Conservation (phyloP, 352 stramenopile genomes). For the Halophytophthora polymorphica region DNA sequence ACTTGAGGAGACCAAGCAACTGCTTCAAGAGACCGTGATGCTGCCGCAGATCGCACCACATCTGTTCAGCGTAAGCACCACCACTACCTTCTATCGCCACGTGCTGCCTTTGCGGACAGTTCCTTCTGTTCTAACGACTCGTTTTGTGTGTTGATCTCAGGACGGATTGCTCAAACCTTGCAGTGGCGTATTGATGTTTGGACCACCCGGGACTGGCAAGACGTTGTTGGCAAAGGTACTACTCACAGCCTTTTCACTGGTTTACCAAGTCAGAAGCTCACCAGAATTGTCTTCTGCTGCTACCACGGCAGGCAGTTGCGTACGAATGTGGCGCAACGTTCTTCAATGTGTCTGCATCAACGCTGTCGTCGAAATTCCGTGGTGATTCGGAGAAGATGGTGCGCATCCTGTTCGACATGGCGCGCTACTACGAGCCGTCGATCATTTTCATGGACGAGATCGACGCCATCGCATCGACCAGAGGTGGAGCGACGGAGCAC, state of each 20-base stretch:
- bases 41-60: conserved; percentile 81
- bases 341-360: conserved; percentile 96
- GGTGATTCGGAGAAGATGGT: conserved; percentile 96
- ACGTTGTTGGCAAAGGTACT: conserved; percentile 80
- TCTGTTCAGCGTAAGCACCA: conserved; percentile 59
- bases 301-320: conserved; percentile 63
- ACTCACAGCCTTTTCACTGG: neutral
- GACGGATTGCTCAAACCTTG: conserved; percentile 77
- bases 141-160: conserved; percentile 17
- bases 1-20: conserved; percentile 76
- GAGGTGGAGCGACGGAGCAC: conserved; percentile 76
- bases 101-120: neutral
- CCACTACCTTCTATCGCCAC: neutral
- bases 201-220: conserved; percentile 88
- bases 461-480: conserved; percentile 87
- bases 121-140: neutral
- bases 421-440: conserved; percentile 94
- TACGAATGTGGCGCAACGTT: conserved; percentile 97
- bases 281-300: conserved; percentile 1
- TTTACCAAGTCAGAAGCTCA: neutral
- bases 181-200: conserved; percentile 85
- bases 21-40: conserved; percentile 85
- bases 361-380: conserved; percentile 92
- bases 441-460: conserved; percentile 99
- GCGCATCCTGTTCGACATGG: conserved; percentile 97